Base-by-base conservation (phyloP, 1,284 basidiomycete genomes). In the Moesziomyces antarcticus region DNA sequence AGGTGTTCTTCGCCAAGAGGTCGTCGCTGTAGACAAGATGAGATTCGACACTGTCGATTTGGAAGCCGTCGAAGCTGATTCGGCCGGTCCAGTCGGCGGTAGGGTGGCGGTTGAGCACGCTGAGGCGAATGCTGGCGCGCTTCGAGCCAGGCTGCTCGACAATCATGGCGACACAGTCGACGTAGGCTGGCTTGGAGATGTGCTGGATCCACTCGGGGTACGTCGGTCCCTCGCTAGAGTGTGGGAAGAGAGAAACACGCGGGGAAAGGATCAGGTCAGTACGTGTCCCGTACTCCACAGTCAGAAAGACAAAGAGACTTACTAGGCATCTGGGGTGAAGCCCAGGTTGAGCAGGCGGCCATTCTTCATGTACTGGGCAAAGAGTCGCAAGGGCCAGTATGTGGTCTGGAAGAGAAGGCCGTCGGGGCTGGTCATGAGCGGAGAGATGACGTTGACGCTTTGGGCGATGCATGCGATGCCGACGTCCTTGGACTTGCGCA, bases 401-500 rank as follows among this genome's bases (percentile, higher is more conserved):
- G 88, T 88, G 16, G 88, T 88, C 83, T 88, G 88, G 56, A 85
- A 85, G 79, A 88, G 87, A 1, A 88, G 79, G 0, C 87, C 86
- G 4, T 78, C 84, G 0, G 87, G 86, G 33, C 79, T 82, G 22
- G 62, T 78, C 59, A 81, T 82, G 48, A 88, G 85, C 0, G 88
- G 87, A 1, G 88, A 88, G 45, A 88, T 88, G 45, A 88, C 88
- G 70, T 89, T 88, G 53, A 88, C 78, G 33, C 84, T 87, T 85
- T 91, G 89, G 1, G 89, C 89, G 48, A 90, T 87, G 75, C 89
- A 90, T 0, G 89, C 89, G 53, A 90, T 89, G 55, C 87, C 88
- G 46, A 90, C 87, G 25, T 89, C 85, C 72, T 89, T 87, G 8
- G 87, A 87, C 60, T 90, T 89, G 20, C 89, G 85, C 18, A 90